Percentiles rank a stretch among this genome's conserved stretches.
Conservation (phyloP, 2,329 filamentous ascomycete species). For the Fusarium abutilonis region DNA sequence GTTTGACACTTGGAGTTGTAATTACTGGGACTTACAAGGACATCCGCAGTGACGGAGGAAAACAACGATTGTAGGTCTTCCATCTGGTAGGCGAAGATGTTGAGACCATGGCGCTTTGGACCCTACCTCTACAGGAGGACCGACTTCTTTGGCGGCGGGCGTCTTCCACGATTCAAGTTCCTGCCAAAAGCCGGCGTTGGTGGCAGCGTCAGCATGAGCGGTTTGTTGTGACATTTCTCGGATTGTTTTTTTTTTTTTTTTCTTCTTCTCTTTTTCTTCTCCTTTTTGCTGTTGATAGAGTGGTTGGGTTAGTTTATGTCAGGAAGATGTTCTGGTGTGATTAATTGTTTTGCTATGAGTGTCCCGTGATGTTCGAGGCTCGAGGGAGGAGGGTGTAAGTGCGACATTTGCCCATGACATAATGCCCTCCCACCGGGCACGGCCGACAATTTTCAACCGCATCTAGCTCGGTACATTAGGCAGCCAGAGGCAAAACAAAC, state of each 20-base stretch:
- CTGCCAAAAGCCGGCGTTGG: conserved; percentile 45
- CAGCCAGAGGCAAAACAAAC: not conserved
- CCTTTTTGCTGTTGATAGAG: not conserved
- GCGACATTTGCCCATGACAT: conserved; percentile 29
- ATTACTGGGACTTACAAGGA: conserved; percentile 65
- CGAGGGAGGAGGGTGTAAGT: conserved; percentile 14
- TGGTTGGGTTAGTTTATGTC: not conserved
- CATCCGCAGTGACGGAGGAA: conserved; percentile 80
- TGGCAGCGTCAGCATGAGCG: not conserved
- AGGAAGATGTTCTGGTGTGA: not conserved
- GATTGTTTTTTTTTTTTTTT: too few relatives aligned
- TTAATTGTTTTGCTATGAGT: not conserved
- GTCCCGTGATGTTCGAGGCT: conserved; percentile 21
- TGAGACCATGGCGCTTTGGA: conserved; percentile 64
- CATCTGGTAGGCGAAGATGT: conserved; percentile 62
- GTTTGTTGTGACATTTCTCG: conserved; percentile 31
- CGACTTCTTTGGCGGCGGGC: conserved; percentile 55
- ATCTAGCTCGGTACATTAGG: too few relatives aligned
- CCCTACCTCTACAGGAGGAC: conserved; percentile 62
- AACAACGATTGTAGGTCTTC: conserved; percentile 68
- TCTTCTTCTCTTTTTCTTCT: too few relatives aligned
- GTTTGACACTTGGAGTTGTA: not conserved
- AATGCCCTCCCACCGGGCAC: conserved; percentile 11
- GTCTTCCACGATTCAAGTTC: conserved; percentile 56
- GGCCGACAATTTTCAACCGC: not conserved